Conservation (phyloP, 1,139 yeast species). For the Oligophagozyma castellii region DNA sequence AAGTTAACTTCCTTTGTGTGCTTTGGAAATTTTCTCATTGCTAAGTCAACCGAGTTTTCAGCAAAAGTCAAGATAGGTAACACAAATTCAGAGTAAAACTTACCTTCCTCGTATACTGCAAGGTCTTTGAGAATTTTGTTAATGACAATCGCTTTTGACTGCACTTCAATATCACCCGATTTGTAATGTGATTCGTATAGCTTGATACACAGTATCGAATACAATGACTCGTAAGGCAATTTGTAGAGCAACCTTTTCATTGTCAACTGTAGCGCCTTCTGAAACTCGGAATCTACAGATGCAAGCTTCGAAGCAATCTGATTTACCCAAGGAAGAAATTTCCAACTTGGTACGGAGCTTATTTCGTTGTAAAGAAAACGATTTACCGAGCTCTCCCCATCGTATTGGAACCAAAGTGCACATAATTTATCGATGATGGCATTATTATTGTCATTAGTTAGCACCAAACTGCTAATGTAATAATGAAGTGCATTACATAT, state of each 20-base stretch:
- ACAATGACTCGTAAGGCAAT: conserved; percentile 72
- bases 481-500: conserved; percentile 44
- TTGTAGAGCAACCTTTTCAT: conserved; percentile 37
- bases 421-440: conserved; percentile 66
- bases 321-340: conserved; percentile 67
- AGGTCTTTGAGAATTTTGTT: conserved; percentile 32
- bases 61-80: conserved; percentile 37
- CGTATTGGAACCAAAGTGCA: conserved; percentile 71
- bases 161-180: conserved; percentile 26
- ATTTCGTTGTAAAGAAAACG: conserved; percentile 25
- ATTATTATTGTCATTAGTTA: conserved; percentile 34
- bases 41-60: conserved; percentile 36
- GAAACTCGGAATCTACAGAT: conserved; percentile 38
- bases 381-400: conserved; percentile 32
- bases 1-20: conserved; percentile 27
- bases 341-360: conserved; percentile 37
- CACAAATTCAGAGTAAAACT: conserved; percentile 21
- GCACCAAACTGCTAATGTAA: conserved; percentile 41
- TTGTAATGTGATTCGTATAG: conserved; percentile 27
- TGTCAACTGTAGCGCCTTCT: conserved; percentile 36
- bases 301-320: conserved; percentile 68
- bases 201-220: conserved; percentile 47
- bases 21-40: conserved; percentile 32
- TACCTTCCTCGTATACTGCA: conserved; percentile 9
- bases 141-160: conserved; percentile 40